Base-by-base conservation (phyloP, 495 filamentous ascomycete species). In the Penicillium psychrofluorescens region DNA sequence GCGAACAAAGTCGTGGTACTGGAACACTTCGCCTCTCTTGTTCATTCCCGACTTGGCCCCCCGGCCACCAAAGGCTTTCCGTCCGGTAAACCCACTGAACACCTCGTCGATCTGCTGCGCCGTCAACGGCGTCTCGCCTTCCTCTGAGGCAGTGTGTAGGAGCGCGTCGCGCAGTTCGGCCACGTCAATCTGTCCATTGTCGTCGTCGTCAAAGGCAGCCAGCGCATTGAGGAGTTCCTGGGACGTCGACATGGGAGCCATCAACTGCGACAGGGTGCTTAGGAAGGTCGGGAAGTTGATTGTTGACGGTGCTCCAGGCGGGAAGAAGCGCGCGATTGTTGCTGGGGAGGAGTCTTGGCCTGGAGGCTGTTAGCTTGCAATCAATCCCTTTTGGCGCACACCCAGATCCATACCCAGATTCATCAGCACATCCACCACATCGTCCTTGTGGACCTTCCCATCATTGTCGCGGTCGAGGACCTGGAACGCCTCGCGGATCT, bases 171-270 rank as follows among this genome's bases (percentile, higher is more conserved):
- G 77, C 38, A 98, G 67, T 61, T 95, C 91, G 1, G 62, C 73
- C 12, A 92, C 70, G 55, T 96, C 88, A 29, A 97, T 79, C 60
- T 95, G 88, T 7, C 94, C 92, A 54, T 85, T 89, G 61, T 98
- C 92, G 50, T 94, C 88, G 49, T 94, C 86, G 54, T 98, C 92
- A 51, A 98, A 98, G 0, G 94, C 94, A 8, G 86, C 85, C 49
- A 98, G 88, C 0, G 94, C 92, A 6, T 86, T 88, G 2, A 84
- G 54, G 0, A 98, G 76, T 48, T 98, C 92, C 14, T 79, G 72
- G 10, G 78, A 78, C 3, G 83, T 79, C 0, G 84, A 88, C 12
- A 96, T 67, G 0, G 79, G 75, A 1, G 78, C 76, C n/a, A 97
- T 68, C 1, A 86, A 72, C 8, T 73, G 68, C 0, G 88, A 83